Base-by-base conservation (phyloP, 805 yeast species). In the Candida sithepensis region DNA sequence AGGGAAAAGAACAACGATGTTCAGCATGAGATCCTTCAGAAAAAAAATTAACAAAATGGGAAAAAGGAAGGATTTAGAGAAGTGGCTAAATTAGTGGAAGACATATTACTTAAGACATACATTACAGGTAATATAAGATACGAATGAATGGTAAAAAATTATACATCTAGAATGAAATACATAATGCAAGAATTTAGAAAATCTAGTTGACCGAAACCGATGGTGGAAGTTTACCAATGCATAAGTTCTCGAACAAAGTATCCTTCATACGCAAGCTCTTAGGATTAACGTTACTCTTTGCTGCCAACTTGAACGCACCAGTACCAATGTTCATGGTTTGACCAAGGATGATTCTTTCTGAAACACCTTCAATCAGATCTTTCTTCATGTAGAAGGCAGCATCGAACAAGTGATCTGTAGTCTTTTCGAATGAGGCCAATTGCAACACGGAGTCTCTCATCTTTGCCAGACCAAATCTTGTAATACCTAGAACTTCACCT, bases 371-470 rank as follows among this genome's bases (percentile, higher is more conserved):
- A 47, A 94, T 88, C 57, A 83, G 78, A 68, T 94, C 99, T 20
- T 84, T 85, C 77, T 94, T 94, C 97, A 91, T 92, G 69, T 85
- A 94, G 75, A 92, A 94, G 0, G 98, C 91, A 2, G 99, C 99
- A 67, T 94, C 99, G 60, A 94, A 94, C 66, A 94, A 76, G 70
- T 94, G 99, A 66, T 94, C 99, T 0, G 99, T 92, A 4, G 99
- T 94, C 73, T 94, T 94, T 66, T 94, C 99, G 65, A 94, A 94
- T 14, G 96, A 88, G 0, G 99, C 99, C 63, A 94, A 75, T 68
- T 94, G 99, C 63, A 94, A 74, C 23, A 94, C 99, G 24, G 96
- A 88, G 68, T 94, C 99, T 72, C 99, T 84, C 98, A 94, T 94
- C 68, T 95, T 94, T 60, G 97, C 92, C 57, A 94, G 75, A 57